Base-by-base conservation (phyloP, 2,329 filamentous ascomycete species). In the Fusarium sp. region DNA sequence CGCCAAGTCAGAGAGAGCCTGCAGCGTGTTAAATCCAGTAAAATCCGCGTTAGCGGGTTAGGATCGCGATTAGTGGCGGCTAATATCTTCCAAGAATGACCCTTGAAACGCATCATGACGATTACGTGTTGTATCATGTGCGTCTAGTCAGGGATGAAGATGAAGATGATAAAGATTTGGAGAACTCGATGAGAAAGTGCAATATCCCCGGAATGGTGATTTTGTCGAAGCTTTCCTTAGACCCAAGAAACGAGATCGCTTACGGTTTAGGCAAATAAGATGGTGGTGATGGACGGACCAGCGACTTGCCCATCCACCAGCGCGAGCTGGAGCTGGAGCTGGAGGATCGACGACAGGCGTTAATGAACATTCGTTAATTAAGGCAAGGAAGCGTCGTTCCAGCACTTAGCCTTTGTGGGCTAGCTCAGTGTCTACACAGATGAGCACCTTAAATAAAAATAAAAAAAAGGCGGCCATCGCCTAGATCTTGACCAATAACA, bases 41-140 rank as follows among this genome's bases (percentile, higher is more conserved):
- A 42, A 41, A 33, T 36, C 46, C 49, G 53, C 42, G 46, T 62
- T 50, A 49, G 55, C 38, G 50, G 36, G 33, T 35, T 39, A 36
- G 33, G 62, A 52, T 66, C 45, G 44, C 42, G 39, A 64, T 27
- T 72, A 72, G 58, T 35, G 63, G 54, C 68, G 63, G 64, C 45
- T 68, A 58, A 58, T 41, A 35, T 41, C n/a, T 54, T 25, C 22
- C n/a, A 54, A 46, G 9, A n/a, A 53, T 52, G 44, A 46, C 56
- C 55, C 46, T 33, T 45, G 33, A 38, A 53, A 39, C 10, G 14
- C 35, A 46, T 45, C 33, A 46, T 47, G 35, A 17, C 36, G 39
- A 55, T 35, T 58, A n/a, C 36, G 38, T 62, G 41, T 42, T 42
- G 36, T 33, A 22, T 25, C 59, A 39, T 49, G 41, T 49, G 41